Percentiles rank a stretch among this genome's conserved stretches.
Conservation (phyloP, 306 rosid genomes). For the Pachyrhizus erosus region DNA sequence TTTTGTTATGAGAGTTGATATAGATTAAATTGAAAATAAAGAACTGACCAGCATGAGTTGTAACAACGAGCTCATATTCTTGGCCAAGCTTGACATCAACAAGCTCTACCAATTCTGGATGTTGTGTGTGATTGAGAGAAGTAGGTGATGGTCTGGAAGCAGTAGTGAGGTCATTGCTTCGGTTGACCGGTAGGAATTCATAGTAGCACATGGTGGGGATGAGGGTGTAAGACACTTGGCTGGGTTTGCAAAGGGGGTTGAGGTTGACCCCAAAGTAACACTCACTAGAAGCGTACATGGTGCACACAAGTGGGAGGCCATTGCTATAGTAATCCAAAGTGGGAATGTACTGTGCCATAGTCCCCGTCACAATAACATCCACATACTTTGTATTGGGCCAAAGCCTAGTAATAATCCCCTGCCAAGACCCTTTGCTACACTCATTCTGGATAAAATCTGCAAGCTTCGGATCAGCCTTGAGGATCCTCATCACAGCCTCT, state of each 20-base stretch:
- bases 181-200: slow-evolving; percentile 71
- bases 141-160: slow-evolving; percentile 30
- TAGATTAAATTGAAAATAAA: neutral
- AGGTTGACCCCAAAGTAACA: slow-evolving; percentile 91
- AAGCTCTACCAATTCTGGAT: slow-evolving; percentile 65
- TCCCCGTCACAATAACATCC: slow-evolving; percentile 94
- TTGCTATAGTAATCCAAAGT: slow-evolving; percentile 81
- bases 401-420: slow-evolving; percentile 75
- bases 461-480: slow-evolving; percentile 59
- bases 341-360: slow-evolving; percentile 94
- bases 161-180: slow-evolving; percentile 52
- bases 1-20: neutral
- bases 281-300: slow-evolving; percentile 92
- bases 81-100: slow-evolving; percentile 85
- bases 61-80: slow-evolving; percentile 90
- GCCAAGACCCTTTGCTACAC: slow-evolving; percentile 70
- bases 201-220: slow-evolving; percentile 88
- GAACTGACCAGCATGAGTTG: slow-evolving; percentile 77
- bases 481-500: slow-evolving; percentile 62
- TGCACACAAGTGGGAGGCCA: slow-evolving; percentile 86
- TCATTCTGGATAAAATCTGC: slow-evolving; percentile 65
- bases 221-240: slow-evolving; percentile 80
- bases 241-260: slow-evolving; percentile 77
- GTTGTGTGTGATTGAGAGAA: slow-evolving; percentile 54
- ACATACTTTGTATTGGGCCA: slow-evolving; percentile 94